Evolutionary conservation across 2,329 filamentous ascomycete species (phyloP).

Genomic region (Pseudogymnoascus sp.): DNA sequence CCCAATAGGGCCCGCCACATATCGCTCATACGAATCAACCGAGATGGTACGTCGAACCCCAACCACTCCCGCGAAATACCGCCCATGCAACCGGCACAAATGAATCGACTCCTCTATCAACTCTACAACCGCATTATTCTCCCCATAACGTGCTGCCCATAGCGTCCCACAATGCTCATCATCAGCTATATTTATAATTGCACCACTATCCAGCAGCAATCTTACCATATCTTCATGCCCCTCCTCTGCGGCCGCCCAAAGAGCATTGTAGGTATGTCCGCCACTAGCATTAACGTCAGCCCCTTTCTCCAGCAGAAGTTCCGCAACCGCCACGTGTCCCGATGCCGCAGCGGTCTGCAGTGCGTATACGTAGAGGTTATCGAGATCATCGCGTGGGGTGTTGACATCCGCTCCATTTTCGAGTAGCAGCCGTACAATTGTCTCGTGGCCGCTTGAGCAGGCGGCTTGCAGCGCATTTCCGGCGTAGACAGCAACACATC

Average conservation of each 20-base stretch:
- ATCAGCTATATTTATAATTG: not conserved
- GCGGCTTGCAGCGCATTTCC: not conserved
- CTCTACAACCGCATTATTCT: not conserved
- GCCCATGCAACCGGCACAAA: too few relatives aligned
- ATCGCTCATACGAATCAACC: too few relatives aligned
- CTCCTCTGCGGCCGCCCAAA: not conserved
- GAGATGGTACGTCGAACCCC: too few relatives aligned
- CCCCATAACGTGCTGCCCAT: not conserved
- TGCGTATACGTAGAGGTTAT: not conserved
- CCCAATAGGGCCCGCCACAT: not conserved
- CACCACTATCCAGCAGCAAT: not conserved
- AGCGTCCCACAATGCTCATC: not conserved
- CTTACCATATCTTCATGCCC: not conserved
- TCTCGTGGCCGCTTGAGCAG: not conserved
- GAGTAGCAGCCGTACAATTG: not conserved
- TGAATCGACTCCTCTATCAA: not conserved
- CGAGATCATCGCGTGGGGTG: too few relatives aligned
- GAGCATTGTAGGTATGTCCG: not conserved
- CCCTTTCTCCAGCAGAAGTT: not conserved
- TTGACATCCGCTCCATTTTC: not conserved
- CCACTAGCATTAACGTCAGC: not conserved
- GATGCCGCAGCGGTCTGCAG: not conserved
- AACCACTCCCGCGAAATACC: too few relatives aligned
- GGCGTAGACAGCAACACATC: fast-evolving
- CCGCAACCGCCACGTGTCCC: not conserved